These are phyloP conservation scores for Solanum microdontum DNA, from an alignment of 257 asterid genomes.

Conservation along the genomic window DNA sequence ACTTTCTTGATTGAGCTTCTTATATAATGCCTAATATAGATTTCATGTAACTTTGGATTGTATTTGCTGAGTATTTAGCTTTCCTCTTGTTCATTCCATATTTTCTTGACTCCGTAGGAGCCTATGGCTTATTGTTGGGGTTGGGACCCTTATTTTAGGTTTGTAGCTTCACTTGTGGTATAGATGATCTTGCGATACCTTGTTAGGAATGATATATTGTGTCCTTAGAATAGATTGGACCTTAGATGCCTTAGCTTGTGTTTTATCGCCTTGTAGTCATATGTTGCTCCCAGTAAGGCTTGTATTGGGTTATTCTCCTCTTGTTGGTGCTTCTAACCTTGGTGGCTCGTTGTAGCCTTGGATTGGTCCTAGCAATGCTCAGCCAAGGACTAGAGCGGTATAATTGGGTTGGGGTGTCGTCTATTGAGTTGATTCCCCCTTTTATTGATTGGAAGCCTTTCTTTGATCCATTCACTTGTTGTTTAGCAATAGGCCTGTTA, in stretches of 20 bases:
- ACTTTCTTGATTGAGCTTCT: neutral
- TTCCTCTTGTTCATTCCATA: neutral
- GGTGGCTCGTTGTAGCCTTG: neutral
- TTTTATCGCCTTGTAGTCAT: too few species aligned
- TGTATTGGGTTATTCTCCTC: neutral
- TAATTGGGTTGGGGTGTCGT: neutral
- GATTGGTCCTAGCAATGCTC: neutral
- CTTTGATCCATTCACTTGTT: neutral
- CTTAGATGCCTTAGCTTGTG: neutral
- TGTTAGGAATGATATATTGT: too few species aligned
- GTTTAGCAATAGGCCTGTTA: too few species aligned
- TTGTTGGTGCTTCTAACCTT: neutral
- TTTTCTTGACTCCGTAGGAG: neutral
- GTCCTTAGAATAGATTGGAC: neutral
- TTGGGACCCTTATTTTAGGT: neutral
- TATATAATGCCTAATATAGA: neutral
- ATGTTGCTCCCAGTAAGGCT: neutral
- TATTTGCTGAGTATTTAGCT: neutral
- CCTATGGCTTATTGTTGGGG: neutral
- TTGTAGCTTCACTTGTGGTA: neutral
- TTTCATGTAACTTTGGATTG: neutral
- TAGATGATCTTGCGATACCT: too few species aligned
- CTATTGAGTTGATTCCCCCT: too few species aligned
- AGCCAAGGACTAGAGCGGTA: neutral
- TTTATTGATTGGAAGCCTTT: neutral